These are phyloP conservation scores for Naganishia sp. DNA, from an alignment of 1,284 basidiomycete genomes.

Conservation along the genomic window DNA sequence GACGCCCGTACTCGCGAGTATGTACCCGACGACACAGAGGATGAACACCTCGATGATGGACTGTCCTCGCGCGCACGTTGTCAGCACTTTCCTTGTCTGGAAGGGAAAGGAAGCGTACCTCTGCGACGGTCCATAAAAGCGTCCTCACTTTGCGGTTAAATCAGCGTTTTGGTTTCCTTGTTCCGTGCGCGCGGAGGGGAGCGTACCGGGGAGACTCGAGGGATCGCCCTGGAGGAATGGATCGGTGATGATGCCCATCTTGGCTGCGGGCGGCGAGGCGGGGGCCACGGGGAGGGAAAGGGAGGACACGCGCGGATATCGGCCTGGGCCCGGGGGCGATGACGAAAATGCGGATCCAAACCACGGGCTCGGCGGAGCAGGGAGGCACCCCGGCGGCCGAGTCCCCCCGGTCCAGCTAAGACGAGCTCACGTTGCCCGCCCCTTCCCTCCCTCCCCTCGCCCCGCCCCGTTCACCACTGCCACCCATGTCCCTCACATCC, in stretches of 20 bases:
- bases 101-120: neutral
- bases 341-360: slow-evolving; percentile 7
- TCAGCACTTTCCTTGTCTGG: neutral
- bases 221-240: neutral
- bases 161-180: neutral
- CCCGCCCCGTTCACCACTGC: neutral
- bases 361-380: no score
- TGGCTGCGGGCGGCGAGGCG: neutral
- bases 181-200: neutral
- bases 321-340: neutral
- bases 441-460: neutral
- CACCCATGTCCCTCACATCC: slow-evolving; percentile 5
- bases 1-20: slow-evolving; percentile 74
- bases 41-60: slow-evolving; percentile 88
- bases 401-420: no score
- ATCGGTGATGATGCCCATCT: neutral
- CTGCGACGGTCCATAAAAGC: slow-evolving; percentile 18
- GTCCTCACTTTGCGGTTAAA: neutral
- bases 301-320: neutral
- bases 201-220: slow-evolving; percentile 1
- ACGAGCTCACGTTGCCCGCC: no score
- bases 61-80: slow-evolving; percentile 53
- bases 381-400: no score
- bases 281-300: neutral
- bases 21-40: slow-evolving; percentile 80